phyloP scores from a whole-genome alignment of 305 asterid genomes.

The Solanum hybrid region DNA sequence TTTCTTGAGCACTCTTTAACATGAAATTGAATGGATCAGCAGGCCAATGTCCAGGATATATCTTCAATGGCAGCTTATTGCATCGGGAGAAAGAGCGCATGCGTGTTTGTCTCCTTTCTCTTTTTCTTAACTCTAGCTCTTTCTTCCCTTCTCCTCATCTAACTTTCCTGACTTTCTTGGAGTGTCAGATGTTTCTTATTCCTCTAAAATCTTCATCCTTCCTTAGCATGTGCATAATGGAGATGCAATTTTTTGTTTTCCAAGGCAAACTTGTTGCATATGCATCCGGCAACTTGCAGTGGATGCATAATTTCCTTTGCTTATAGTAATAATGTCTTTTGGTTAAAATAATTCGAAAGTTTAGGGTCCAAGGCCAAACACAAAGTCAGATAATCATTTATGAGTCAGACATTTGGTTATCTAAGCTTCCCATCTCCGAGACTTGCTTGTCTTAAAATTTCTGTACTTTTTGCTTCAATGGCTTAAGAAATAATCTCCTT shows the following conservation, averaged over 20 bases:
- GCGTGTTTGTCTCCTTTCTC: slow-evolving; percentile 99
- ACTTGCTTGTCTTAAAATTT: neutral
- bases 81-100: slow-evolving; percentile 89
- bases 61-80: slow-evolving; percentile 98
- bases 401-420: neutral
- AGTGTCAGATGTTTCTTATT: slow-evolving; percentile 22
- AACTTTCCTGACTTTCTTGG: slow-evolving; percentile 33
- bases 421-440: neutral
- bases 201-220: slow-evolving; percentile 4
- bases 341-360: neutral
- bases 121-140: slow-evolving; percentile 76
- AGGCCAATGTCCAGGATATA: slow-evolving; percentile 93
- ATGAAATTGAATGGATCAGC: slow-evolving; percentile 92
- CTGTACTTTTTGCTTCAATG: neutral
- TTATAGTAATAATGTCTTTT: neutral
- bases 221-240: slow-evolving; percentile 4
- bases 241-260: neutral
- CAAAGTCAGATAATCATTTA: neutral
- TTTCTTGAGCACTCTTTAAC: slow-evolving; percentile 65
- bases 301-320: neutral
- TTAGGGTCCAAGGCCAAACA: neutral
- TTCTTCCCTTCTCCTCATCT: slow-evolving; percentile 56
- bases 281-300: neutral
- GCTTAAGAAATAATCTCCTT: neutral
- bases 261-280: neutral